phyloP scores from a whole-genome alignment of 192 early-diverging fungal species.

The Coemansia reversa region DNA sequence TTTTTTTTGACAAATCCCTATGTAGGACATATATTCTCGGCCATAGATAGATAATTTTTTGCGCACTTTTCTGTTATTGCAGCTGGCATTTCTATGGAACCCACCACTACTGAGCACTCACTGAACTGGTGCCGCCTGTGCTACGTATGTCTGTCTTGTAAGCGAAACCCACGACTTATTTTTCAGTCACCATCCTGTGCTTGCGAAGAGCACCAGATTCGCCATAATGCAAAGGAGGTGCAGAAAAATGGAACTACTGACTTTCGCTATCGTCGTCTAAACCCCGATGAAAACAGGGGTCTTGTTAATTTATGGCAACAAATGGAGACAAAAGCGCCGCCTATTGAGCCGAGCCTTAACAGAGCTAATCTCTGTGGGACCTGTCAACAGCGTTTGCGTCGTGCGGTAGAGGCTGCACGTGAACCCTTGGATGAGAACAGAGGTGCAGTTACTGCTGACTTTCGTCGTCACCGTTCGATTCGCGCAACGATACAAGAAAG shows the following conservation, averaged over 20 bases:
- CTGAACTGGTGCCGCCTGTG: conserved; percentile 54
- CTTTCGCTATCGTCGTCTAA: conserved; percentile 43
- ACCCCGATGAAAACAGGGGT: conserved; percentile 9
- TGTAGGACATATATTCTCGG: not conserved
- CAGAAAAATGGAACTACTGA: conserved; percentile 27
- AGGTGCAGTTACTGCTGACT: conserved; percentile 21
- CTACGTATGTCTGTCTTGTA: conserved; percentile 32
- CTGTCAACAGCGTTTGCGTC: conserved; percentile 47
- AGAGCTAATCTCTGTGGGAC: conserved; percentile 52
- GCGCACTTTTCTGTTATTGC: not conserved
- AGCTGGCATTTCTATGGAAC: not conserved
- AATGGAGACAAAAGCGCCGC: conserved; percentile 9
- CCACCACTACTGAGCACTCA: conserved; percentile 11
- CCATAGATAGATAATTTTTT: not conserved
- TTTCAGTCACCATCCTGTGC: conserved; percentile 16
- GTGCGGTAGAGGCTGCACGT: conserved; percentile 25
- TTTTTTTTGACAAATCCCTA: not conserved
- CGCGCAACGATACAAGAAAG: conserved; percentile 25
- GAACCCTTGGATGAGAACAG: conserved; percentile 8
- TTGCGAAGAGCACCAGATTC: conserved; percentile 22
- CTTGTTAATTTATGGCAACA: conserved; percentile 13
- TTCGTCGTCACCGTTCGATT: conserved; percentile 47
- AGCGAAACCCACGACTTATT: conserved; percentile 18
- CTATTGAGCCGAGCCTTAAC: conserved; percentile 31
- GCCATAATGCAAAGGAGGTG: conserved; percentile 29